phyloP scores from a whole-genome alignment of 2,329 filamentous ascomycete genomes.

The Aspergillus awamori region DNA sequence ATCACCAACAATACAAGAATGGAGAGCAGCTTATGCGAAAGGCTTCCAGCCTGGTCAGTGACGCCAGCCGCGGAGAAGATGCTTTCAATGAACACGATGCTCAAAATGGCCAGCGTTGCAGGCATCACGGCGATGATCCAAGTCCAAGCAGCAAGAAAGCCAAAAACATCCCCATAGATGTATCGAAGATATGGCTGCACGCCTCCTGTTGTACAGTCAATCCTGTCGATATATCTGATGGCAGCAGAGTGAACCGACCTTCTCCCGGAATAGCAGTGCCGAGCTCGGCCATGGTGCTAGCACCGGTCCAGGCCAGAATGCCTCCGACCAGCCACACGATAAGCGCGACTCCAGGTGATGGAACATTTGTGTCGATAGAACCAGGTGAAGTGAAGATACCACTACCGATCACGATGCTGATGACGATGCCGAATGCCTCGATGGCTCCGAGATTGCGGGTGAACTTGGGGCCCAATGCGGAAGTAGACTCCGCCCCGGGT shows the following conservation, averaged over 20 bases:
- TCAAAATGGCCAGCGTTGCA: constrained; percentile 21
- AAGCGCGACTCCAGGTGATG: constrained; percentile 19
- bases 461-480: constrained; percentile 8
- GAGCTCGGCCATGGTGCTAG: constrained; percentile 23
- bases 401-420: constrained; percentile 26
- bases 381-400: constrained; percentile 22
- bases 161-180: constrained; percentile 23
- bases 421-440: constrained; percentile 24
- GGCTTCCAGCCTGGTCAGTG: constrained; percentile 9
- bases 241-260: constrained; percentile 5
- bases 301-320: constrained; percentile 22
- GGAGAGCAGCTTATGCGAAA: constrained; percentile 18
- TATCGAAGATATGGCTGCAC: constrained; percentile 24
- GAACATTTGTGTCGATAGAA: constrained; percentile 23
- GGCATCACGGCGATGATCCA: constrained; percentile 25
- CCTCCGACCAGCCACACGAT: constrained; percentile 23
- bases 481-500: neutral
- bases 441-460: constrained; percentile 20
- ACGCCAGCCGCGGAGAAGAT: constrained; percentile 19
- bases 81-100: constrained; percentile 25
- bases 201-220: constrained; percentile 3
- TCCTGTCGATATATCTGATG: too few relatives aligned
- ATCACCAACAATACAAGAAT: constrained; percentile 16
- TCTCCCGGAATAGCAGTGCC: constrained; percentile 23
- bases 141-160: constrained; percentile 24